Evolutionary conservation across 2,329 filamentous ascomycete species (phyloP), one percentile per base, ranked within the genome.

Genomic region (Hymenoscyphus infarciens): DNA sequence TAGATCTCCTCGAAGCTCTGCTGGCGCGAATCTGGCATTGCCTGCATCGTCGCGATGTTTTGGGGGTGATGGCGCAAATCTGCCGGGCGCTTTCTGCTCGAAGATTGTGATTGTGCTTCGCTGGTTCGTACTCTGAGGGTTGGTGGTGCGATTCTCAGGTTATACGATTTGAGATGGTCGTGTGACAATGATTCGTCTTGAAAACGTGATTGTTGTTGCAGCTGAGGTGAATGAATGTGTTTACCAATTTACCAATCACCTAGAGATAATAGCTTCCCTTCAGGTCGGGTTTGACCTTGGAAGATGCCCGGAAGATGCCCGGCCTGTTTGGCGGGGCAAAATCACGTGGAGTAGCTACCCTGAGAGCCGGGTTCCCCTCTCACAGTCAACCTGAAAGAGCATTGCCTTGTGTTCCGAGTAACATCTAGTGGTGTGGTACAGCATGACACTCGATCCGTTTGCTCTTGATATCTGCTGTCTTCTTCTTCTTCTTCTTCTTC

Each of bases 1-100:
- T 99, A 99, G 76, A 98, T 97, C 83, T 99, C 95, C 79, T 99
- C 95, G 75, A 97, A 98, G 74, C 90, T 95, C 82, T 99, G 95
- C 79, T 91, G 87, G 73, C 93, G 90, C 70, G 90, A 86, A 74
- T 88, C 86, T 56, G 86, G 86, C 80, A 88, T 85, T 66, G 85
- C 83, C 77, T 87, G 84, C 80, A 88, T 82, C 73, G 60, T 69
- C 63, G 67, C 66, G 57, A 59, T 64, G 60, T 29, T 45, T 22
- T 19, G 2, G n/a, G 5, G 25, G 16, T 11, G 52, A 3, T 59
- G 16, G 57, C 31, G 27, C 57, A 49, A 22, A 16, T 31, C 11
- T 52, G 8, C 22, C 52, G 19, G 19, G 16, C 22, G 42, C n/a
- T 38, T 25, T 42, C 56, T 29, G n/a, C 56, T 42, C 42, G 22